A percentile compares a stretch with the other conserved stretches of the same genome.
phyloP scores from a whole-genome alignment of 352 stramenopile genomes.

The Thalassiosira allenii region DNA sequence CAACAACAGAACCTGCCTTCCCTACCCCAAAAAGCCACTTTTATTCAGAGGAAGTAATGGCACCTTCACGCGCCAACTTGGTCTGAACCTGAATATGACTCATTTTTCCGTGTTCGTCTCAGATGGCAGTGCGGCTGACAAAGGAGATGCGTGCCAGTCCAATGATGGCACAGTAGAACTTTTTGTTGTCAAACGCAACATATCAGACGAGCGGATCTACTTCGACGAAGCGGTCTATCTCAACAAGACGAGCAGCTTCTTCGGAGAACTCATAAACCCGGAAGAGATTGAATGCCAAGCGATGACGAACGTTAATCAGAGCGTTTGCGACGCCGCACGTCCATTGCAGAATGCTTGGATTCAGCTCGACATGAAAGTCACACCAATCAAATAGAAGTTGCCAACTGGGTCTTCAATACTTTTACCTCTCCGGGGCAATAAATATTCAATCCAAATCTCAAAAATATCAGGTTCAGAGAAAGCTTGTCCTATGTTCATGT shows the following conservation, averaged over 20 bases:
- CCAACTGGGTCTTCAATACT: not conserved
- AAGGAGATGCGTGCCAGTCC: not conserved
- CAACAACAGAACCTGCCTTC: too few relatives aligned
- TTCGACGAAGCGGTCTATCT: not conserved
- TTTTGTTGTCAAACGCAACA: not conserved
- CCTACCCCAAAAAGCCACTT: too few relatives aligned
- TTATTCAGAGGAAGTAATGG: not conserved
- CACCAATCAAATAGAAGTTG: not conserved
- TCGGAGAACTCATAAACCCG: not conserved
- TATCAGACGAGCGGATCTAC: not conserved
- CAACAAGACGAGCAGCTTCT: not conserved
- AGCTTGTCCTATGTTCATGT: too few relatives aligned
- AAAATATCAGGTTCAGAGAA: too few relatives aligned
- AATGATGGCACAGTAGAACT: not conserved
- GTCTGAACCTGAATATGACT: conserved; percentile 5
- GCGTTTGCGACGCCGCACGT: not conserved
- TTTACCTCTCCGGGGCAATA: too few relatives aligned
- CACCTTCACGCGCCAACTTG: not conserved
- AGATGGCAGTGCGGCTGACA: not conserved
- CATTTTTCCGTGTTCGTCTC: conserved; percentile 27
- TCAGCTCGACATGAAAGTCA: not conserved
- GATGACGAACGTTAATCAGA: not conserved
- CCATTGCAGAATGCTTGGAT: not conserved
- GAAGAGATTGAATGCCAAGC: conserved; percentile 1
- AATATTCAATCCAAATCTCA: too few relatives aligned